A percentile compares a stretch with the other conserved stretches of the same genome.
Conservation (phyloP, 768 basidiomycete genomes). For the Podaxis mareebaensis region DNA sequence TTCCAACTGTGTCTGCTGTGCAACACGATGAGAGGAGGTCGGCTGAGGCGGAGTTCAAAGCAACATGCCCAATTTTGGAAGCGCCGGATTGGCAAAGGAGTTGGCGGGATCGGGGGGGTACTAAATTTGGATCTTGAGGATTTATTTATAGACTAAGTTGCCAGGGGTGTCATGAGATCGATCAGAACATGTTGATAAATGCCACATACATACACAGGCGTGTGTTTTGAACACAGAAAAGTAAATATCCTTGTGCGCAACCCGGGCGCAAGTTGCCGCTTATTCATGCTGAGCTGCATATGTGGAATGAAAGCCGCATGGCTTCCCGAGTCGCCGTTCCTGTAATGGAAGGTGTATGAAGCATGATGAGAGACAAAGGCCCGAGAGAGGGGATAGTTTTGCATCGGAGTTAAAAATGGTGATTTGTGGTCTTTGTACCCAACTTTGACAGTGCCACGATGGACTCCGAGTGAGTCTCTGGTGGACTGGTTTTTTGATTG, state of each 20-base stretch:
- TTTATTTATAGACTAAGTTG: slow-evolving; percentile 8
- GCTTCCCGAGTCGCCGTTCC: neutral
- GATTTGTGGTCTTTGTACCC: neutral
- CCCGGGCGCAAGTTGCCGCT: neutral
- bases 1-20: neutral
- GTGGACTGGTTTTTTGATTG: neutral
- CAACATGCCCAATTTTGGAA: neutral
- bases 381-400: neutral
- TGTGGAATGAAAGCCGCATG: neutral
- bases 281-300: neutral
- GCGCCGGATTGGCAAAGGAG: neutral
- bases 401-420: neutral
- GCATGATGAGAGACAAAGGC: neutral
- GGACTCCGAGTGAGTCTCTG: neutral
- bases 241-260: neutral
- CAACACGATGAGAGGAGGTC: neutral
- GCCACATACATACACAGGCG: neutral
- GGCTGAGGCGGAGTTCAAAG: neutral
- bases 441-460: neutral
- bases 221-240: neutral
- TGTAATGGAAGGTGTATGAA: neutral
- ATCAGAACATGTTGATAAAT: neutral
- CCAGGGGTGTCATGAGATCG: slow-evolving; percentile 1
- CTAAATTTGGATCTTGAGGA: neutral
- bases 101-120: neutral